Percentiles rank a stretch among this genome's conserved stretches.
These are phyloP conservation scores for Prunus mira DNA, from an alignment of 306 rosid genomes.

Conservation along the genomic window DNA sequence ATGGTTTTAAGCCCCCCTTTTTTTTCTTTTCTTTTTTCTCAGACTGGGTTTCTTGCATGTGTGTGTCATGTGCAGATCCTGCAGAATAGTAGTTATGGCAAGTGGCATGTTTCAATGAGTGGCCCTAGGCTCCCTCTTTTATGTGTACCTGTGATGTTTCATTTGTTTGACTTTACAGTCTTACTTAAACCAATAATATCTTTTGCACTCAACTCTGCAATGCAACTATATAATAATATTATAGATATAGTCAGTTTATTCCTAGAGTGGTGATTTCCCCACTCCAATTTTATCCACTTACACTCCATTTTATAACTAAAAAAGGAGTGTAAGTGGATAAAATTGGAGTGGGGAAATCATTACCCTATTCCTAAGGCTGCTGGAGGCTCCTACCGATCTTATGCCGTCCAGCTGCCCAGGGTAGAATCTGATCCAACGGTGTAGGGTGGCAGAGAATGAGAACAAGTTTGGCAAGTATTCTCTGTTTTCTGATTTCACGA, in stretches of 20 bases:
- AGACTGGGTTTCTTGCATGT: constrained; percentile 14
- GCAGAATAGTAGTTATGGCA: constrained; percentile 10
- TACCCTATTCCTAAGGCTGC: not conserved
- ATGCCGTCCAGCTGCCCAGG: not conserved
- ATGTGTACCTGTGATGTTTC: not conserved
- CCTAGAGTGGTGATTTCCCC: too few species aligned
- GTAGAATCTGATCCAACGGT: not conserved
- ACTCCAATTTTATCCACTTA: too few species aligned
- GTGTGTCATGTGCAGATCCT: constrained; percentile 17
- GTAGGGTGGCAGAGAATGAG: not conserved
- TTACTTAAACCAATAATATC: not conserved
- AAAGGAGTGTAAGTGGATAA: too few species aligned
- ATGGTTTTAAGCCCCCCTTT: not conserved
- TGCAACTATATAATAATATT: not conserved
- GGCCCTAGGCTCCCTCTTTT: not conserved
- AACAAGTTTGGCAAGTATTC: too few species aligned
- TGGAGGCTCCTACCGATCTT: not conserved
- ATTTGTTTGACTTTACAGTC: not conserved
- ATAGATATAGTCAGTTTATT: not conserved
- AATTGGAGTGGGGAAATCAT: too few species aligned
- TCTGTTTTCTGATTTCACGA: too few species aligned
- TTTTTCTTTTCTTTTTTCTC: not conserved
- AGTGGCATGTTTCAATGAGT: constrained; percentile 10
- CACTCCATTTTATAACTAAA: too few species aligned
- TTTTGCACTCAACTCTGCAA: not conserved